Evolutionary conservation across 371 early-diverging fungal species (phyloP).

Genomic region (Mucor saturninus): DNA sequence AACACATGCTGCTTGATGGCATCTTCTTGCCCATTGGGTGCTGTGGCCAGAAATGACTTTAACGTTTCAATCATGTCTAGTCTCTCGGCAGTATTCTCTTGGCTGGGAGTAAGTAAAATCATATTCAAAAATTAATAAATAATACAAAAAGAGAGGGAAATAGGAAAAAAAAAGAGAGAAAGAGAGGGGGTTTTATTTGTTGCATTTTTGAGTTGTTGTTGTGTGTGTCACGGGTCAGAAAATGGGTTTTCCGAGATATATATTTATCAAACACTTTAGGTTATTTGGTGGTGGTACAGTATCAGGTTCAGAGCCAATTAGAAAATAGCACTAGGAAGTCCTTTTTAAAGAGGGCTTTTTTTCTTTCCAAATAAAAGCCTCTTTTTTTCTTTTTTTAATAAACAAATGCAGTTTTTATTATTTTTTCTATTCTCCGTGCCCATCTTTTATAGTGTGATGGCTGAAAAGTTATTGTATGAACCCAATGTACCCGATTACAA

Average conservation of each 20-base stretch:
- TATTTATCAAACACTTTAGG: conserved; percentile 14
- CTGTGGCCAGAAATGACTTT: conserved; percentile 60
- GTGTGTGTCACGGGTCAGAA: conserved; percentile 17
- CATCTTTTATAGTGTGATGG: conserved; percentile 8
- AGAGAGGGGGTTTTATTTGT: conserved; percentile 3
- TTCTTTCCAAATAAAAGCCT: conserved; percentile 6
- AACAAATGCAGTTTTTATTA: conserved; percentile 4
- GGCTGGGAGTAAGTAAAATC: conserved; percentile 22
- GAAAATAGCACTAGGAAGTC: not conserved
- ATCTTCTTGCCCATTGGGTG: conserved; percentile 54
- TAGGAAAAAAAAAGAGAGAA: conserved; percentile 15
- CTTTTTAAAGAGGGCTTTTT: not conserved
- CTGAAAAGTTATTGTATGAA: conserved; percentile 37
- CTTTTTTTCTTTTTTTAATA: conserved; percentile 11
- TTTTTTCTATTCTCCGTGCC: conserved; percentile 4
- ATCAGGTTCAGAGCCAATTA: conserved; percentile 16
- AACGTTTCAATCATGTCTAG: conserved; percentile 53
- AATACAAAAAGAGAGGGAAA: conserved; percentile 9
- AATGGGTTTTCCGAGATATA: conserved; percentile 12
- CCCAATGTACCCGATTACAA: conserved; percentile 45
- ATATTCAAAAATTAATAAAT: too few relatives aligned
- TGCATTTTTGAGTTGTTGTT: not conserved
- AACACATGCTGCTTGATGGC: conserved; percentile 47
- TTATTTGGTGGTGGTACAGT: conserved; percentile 18
- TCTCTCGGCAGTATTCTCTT: conserved; percentile 35